Conservation (phyloP, 139 green algal species). For the Closterium sp. region DNA sequence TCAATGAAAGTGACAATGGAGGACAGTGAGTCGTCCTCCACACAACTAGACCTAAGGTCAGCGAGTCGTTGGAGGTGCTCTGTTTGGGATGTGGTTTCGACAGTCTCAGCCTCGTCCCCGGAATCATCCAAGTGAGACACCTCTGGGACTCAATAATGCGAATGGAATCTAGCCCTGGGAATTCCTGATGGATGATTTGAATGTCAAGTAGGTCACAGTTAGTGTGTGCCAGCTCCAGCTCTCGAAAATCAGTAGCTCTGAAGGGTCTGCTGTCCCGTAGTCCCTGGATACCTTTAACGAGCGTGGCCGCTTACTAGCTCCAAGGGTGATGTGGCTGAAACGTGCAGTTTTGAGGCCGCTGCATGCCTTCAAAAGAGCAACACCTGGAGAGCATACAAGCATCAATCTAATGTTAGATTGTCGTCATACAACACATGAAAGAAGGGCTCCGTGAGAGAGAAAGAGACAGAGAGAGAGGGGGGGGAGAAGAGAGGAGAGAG, state of each 20-base stretch:
- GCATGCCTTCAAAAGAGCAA: slow-evolving; percentile 1
- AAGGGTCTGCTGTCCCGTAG: not conserved
- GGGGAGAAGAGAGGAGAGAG: no score
- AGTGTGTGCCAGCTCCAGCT: slow-evolving; percentile 15
- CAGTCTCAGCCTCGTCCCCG: not conserved
- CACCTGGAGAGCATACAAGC: slow-evolving; percentile 1
- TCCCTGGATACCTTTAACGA: not conserved
- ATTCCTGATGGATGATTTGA: slow-evolving; percentile 12
- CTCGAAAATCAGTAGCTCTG: slow-evolving; percentile 15
- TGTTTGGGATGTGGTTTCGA: not conserved
- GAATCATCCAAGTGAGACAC: not conserved
- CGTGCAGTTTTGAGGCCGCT: not conserved
- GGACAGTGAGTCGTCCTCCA: not conserved
- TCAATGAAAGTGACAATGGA: not conserved
- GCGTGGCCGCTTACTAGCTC: slow-evolving; percentile 9
- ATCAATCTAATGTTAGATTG: not conserved
- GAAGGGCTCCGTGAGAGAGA: no score
- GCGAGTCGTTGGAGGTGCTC: not conserved
- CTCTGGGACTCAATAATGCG: slow-evolving; percentile 15
- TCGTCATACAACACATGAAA: not conserved
- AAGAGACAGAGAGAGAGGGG: no score
- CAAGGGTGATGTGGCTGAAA: slow-evolving; percentile 4
- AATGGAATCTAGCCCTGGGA: slow-evolving; percentile 1
- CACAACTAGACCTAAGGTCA: not conserved
- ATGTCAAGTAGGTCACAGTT: slow-evolving; percentile 26